phyloP scores from a whole-genome alignment of 139 green algal genomes.

The Ettlia oleoabundans region DNA sequence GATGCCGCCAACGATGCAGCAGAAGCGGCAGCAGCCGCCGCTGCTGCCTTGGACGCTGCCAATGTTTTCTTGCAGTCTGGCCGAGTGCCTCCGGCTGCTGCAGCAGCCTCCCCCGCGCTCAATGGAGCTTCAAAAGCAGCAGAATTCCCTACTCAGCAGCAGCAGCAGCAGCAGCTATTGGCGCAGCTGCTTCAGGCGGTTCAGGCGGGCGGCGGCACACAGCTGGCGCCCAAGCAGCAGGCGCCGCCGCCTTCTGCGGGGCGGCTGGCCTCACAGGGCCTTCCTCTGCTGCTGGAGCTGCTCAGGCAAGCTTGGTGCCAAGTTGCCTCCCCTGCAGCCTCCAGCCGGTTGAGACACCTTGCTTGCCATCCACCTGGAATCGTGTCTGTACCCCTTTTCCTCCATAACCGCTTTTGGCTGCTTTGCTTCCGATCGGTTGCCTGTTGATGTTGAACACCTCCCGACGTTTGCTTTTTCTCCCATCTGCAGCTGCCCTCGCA shows the following conservation, averaged over 20 bases:
- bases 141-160: neutral
- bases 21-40: neutral
- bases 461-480: too few species aligned
- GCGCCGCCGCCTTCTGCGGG: neutral
- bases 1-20: neutral
- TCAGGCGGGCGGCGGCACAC: neutral
- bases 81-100: too few species aligned
- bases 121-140: too few species aligned
- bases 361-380: too few species aligned
- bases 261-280: constrained; percentile 14
- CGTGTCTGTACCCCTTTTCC: too few species aligned
- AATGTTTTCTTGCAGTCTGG: too few species aligned
- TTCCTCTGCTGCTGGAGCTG: constrained; percentile 25
- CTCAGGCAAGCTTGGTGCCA: neutral
- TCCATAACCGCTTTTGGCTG: too few species aligned
- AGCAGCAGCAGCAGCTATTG: neutral
- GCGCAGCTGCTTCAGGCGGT: neutral
- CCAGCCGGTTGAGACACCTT: neutral
- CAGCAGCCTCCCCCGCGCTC: neutral
- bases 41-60: too few species aligned
- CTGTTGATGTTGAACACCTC: too few species aligned
- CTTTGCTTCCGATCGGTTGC: too few species aligned
- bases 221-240: neutral
- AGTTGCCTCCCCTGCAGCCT: neutral
- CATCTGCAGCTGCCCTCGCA: too few species aligned